phyloP scores from a whole-genome alignment of 306 rosid species.

The Elaeagnus macrophylla region DNA sequence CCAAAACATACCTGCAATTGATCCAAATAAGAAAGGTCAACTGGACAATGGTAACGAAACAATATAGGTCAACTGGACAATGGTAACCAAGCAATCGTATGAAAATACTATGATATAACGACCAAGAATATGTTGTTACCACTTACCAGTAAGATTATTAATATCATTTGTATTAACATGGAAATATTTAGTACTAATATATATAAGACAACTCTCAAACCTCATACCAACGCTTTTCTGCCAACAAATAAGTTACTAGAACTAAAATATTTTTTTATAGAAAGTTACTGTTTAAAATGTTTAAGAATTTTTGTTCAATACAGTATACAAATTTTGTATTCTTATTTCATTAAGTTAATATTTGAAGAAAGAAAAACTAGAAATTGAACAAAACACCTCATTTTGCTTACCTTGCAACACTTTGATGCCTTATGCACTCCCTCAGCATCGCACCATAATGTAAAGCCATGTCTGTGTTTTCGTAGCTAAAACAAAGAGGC shows the following conservation, averaged over 20 bases:
- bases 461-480: slow-evolving; percentile 29
- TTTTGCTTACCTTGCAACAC: slow-evolving; percentile 27
- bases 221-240: no score
- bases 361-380: not conserved
- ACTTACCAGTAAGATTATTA: no score
- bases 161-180: no score
- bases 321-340: not conserved
- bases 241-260: no score
- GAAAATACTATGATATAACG: no score
- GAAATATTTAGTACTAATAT: no score
- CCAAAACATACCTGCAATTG: slow-evolving; percentile 25
- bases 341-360: not conserved
- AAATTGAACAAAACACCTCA: not conserved
- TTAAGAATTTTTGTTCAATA: not conserved
- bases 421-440: slow-evolving; percentile 36
- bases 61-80: no score
- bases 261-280: no score
- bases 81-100: not conserved
- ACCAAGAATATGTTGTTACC: not conserved
- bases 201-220: no score
- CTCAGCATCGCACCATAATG: slow-evolving; percentile 31
- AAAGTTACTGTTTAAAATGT: no score
- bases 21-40: not conserved
- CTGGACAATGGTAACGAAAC: not conserved
- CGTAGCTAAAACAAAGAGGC: slow-evolving; percentile 20